Evolutionary conservation across 306 rosid species (phyloP).

Genomic region (Cercis canadensis): DNA sequence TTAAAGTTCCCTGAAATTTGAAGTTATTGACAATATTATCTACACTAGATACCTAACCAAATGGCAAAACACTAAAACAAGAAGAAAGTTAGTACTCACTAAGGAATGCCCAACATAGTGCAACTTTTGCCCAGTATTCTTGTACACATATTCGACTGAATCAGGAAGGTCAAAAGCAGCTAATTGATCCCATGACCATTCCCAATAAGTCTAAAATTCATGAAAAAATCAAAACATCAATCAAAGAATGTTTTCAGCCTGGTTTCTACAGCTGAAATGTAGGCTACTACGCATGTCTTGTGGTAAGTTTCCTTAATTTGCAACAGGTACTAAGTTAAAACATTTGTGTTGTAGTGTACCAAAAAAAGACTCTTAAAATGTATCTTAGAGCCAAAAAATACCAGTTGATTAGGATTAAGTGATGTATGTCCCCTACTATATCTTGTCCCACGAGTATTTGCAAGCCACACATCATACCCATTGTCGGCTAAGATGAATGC

Average conservation of each 20-base stretch:
- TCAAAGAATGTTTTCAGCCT: no score
- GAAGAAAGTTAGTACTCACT: conserved; percentile 42
- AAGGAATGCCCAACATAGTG: conserved; percentile 79
- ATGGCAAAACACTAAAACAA: neutral
- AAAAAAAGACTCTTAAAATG: no score
- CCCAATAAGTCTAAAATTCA: conserved; percentile 67
- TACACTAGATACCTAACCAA: neutral
- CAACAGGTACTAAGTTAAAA: no score
- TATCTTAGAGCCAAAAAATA: no score
- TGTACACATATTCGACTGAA: conserved; percentile 23
- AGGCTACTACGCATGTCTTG: no score
- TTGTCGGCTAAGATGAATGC: conserved; percentile 67
- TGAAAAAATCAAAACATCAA: no score
- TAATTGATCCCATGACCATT: conserved; percentile 94
- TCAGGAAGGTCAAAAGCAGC: conserved; percentile 75
- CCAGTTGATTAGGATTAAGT: conserved; percentile 29
- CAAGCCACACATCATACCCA: conserved; percentile 81
- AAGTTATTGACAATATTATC: neutral
- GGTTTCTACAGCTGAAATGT: no score
- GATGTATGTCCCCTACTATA: conserved; percentile 54
- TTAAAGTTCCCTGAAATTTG: conserved; percentile 71
- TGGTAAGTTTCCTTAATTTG: no score
- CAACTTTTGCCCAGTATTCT: no score
- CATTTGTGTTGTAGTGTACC: no score
- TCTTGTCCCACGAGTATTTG: conserved; percentile 65